phyloP scores from a whole-genome alignment of 495 filamentous ascomycete species.

The Penicillium subrubescens region DNA sequence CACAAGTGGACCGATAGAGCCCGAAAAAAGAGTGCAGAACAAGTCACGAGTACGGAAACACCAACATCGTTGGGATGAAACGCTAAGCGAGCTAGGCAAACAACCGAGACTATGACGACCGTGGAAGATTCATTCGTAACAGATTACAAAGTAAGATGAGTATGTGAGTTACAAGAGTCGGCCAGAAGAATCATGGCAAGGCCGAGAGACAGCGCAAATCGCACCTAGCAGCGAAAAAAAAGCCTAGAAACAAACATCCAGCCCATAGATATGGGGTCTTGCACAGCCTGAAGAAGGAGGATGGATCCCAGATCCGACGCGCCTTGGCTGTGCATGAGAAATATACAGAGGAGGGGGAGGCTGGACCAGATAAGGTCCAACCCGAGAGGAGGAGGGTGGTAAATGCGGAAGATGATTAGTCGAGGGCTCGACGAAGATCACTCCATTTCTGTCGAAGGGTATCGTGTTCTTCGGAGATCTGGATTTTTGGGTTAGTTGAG shows the following conservation, averaged over 20 bases:
- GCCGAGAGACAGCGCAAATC: conserved; percentile 1
- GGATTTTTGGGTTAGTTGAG: conserved; percentile 20
- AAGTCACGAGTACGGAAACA: neutral
- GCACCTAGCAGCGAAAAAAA: conserved; percentile 1
- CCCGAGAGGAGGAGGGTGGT: neutral
- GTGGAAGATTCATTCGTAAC: conserved; percentile 11
- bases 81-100: conserved; percentile 9
- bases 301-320: conserved; percentile 29
- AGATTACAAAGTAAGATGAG: conserved; percentile 6
- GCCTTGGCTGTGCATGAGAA: conserved; percentile 17
- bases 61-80: neutral
- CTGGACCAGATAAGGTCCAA: neutral
- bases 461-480: conserved; percentile 68
- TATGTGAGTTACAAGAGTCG: conserved; percentile 4
- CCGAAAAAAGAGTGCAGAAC: neutral
- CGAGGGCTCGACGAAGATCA: conserved; percentile 73
- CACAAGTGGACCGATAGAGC: neutral
- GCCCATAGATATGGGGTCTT: conserved; percentile 18
- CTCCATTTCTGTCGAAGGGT: conserved; percentile 77
- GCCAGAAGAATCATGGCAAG: conserved; percentile 14
- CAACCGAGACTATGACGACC: conserved; percentile 11
- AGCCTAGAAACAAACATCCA: conserved; percentile 18
- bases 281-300: conserved; percentile 1
- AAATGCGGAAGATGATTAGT: conserved; percentile 23
- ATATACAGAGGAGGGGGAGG: conserved; percentile 27